Evolutionary conservation across 148 eudicot genomes (phyloP).

Genomic region (Vaccinium corymbosum): DNA sequence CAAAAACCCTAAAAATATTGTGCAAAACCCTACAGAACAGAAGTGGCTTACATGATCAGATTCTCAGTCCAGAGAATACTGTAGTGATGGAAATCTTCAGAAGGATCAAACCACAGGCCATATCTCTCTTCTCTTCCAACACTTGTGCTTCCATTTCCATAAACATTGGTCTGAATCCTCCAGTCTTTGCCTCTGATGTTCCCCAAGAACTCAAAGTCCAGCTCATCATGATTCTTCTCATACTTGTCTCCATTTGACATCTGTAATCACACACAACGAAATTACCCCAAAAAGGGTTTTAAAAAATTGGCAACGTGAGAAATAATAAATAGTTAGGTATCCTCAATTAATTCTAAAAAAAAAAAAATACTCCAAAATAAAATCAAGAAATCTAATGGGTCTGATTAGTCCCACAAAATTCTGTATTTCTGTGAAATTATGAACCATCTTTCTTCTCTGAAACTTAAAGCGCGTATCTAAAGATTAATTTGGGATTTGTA

Average conservation of each 20-base stretch:
- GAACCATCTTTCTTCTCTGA: neutral
- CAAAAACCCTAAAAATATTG: neutral
- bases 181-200: constrained; percentile 86
- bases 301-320: too few relatives aligned
- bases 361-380: too few relatives aligned
- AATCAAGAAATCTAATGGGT: neutral
- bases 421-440: neutral
- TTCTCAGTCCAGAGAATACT: constrained; percentile 76
- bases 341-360: neutral
- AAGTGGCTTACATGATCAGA: constrained; percentile 53
- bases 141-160: constrained; percentile 88
- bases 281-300: neutral
- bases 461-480: neutral
- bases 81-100: constrained; percentile 80
- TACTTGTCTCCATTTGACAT: constrained; percentile 90
- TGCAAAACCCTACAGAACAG: neutral
- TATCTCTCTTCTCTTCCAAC: constrained; percentile 89
- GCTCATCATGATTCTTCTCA: constrained; percentile 79
- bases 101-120: constrained; percentile 88
- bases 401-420: neutral
- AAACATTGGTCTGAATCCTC: constrained; percentile 89
- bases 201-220: constrained; percentile 91
- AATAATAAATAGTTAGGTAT: neutral
- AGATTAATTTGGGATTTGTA: neutral
- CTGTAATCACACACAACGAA: constrained; percentile 29